A percentile compares a stretch with the other conserved stretches of the same genome.
phyloP scores from a whole-genome alignment of 1,139 yeast genomes.

The Saccharomyces hybrid region DNA sequence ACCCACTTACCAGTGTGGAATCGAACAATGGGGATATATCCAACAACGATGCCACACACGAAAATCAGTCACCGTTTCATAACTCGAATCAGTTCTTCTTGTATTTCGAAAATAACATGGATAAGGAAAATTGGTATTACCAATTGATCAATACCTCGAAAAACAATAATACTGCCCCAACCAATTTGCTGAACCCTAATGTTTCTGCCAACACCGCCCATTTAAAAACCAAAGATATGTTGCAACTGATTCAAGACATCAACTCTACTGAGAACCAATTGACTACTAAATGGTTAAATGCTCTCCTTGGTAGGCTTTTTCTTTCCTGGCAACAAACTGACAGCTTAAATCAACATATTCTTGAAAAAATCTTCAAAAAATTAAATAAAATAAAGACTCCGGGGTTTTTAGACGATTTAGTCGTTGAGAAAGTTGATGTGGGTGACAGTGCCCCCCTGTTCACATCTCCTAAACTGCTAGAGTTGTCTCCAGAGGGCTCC shows the following conservation, averaged over 20 bases:
- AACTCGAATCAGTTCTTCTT: conserved; percentile 43
- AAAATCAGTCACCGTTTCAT: background rate
- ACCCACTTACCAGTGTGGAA: background rate
- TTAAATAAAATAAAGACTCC: conserved; percentile 76
- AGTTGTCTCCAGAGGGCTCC: conserved; percentile 75
- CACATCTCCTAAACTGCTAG: conserved; percentile 62
- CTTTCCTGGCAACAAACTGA: conserved; percentile 68
- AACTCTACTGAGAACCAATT: conserved; percentile 79
- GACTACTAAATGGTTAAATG: conserved; percentile 86
- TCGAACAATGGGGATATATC: conserved; percentile 1
- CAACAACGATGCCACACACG: background rate
- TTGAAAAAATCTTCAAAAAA: conserved; percentile 58
- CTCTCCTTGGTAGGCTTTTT: conserved; percentile 73
- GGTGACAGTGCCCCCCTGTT: conserved; percentile 78
- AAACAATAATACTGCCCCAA: conserved; percentile 6
- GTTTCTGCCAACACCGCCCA: conserved; percentile 66
- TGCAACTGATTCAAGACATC: conserved; percentile 63
- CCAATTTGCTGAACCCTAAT: conserved; percentile 36
- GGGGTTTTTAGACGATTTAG: conserved; percentile 76
- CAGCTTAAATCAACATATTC: conserved; percentile 49
- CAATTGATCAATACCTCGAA: conserved; percentile 72
- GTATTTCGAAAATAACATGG: conserved; percentile 67
- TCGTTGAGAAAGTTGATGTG: conserved; percentile 61
- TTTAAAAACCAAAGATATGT: conserved; percentile 62
- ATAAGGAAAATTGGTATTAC: conserved; percentile 91